Conservation (phyloP, 2,329 filamentous ascomycete genomes). For the Paraphoma chrysanthemicola region DNA sequence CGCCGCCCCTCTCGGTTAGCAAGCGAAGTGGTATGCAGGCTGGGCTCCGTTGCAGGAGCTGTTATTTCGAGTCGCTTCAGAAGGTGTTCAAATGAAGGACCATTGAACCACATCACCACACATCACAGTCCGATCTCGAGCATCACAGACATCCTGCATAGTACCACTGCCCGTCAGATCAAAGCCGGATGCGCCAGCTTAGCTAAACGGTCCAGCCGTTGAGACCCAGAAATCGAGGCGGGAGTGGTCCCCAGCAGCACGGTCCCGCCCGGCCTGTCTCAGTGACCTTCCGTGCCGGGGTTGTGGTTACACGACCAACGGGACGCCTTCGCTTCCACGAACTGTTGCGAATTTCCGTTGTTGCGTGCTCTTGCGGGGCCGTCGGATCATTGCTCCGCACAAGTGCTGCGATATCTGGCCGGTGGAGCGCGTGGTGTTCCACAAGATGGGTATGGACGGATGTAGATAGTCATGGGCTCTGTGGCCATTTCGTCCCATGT, state of each 20-base stretch:
- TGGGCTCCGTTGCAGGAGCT: slow-evolving; percentile 3
- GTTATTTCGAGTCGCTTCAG: background rate
- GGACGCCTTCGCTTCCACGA: no score
- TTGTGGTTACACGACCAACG: slow-evolving; percentile 6
- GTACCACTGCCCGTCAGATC: background rate
- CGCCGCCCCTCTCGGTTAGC: slow-evolving; percentile 23
- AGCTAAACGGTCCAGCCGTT: background rate
- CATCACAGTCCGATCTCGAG: background rate
- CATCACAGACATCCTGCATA: background rate
- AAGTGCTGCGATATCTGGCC: no score
- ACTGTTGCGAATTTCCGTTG: background rate
- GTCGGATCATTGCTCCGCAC: background rate
- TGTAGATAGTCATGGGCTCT: no score
- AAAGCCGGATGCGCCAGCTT: background rate
- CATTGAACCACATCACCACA: background rate
- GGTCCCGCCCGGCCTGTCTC: background rate
- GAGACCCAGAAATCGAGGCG: background rate
- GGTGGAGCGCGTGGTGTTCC: no score
- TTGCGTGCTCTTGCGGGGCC: background rate
- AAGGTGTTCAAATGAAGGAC: background rate
- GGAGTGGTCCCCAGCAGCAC: background rate
- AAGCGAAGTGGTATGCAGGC: slow-evolving; percentile 24
- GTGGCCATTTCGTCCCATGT: background rate
- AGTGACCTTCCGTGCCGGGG: background rate
- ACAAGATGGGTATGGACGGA: no score